Evolutionary conservation across 1,139 yeast species (phyloP).

Genomic region (Magnusiomyces tetraspermus): DNA sequence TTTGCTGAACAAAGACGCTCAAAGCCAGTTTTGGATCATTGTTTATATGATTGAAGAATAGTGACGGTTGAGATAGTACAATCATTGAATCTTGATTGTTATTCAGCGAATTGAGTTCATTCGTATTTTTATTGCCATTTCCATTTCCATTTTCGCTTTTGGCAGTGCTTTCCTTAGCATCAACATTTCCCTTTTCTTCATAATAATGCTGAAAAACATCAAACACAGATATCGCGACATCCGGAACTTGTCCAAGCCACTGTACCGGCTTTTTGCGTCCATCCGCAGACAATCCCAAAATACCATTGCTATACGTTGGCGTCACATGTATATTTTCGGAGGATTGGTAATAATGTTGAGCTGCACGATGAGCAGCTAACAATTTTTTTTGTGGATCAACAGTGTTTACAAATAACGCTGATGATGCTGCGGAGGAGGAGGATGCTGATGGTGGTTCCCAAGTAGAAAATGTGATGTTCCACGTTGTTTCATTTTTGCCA

Average conservation of each 20-base stretch:
- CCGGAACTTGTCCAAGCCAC: conserved; percentile 61
- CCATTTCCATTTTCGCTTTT: neutral
- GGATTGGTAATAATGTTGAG: conserved; percentile 30
- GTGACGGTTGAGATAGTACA: conserved; percentile 33
- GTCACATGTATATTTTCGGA: conserved; percentile 70
- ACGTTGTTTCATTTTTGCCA: conserved; percentile 56
- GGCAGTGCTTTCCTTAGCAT: neutral
- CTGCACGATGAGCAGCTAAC: conserved; percentile 55
- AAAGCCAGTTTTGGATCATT: conserved; percentile 19
- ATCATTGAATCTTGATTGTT: conserved; percentile 28
- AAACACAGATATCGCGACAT: conserved; percentile 61
- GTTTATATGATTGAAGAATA: conserved; percentile 16
- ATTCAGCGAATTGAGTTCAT: conserved; percentile 29
- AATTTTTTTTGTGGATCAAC: conserved; percentile 69
- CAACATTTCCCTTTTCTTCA: neutral
- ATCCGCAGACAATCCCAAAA: conserved; percentile 48
- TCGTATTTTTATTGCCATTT: conserved; percentile 17
- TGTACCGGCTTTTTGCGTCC: conserved; percentile 52
- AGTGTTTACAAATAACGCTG: no score
- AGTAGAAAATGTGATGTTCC: conserved; percentile 81
- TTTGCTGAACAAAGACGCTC: conserved; percentile 56
- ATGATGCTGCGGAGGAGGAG: no score
- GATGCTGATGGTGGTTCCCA: no score
- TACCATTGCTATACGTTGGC: conserved; percentile 60
- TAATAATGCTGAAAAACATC: conserved; percentile 43